Percentiles rank a stretch among this genome's conserved stretches.
These are phyloP conservation scores for Phytophthora uliginosa DNA, from an alignment of 352 stramenopile genomes.

Conservation along the genomic window DNA sequence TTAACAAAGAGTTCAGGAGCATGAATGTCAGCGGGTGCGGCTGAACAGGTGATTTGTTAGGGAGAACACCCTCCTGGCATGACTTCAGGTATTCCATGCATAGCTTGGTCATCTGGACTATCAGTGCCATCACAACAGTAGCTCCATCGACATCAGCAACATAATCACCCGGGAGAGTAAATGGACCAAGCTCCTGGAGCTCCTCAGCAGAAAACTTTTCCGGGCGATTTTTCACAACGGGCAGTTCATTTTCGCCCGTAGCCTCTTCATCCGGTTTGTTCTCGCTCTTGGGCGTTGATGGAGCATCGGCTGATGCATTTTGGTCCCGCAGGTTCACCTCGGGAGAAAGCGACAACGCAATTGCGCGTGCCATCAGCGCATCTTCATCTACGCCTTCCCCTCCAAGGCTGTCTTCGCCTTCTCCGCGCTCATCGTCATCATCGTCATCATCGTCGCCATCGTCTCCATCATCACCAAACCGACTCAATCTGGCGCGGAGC, in stretches of 20 bases:
- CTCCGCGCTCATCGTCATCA: slow-evolving; percentile 55
- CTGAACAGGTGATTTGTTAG: slow-evolving; percentile 71
- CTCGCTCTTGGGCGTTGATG: slow-evolving; percentile 27
- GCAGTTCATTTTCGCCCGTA: slow-evolving; percentile 13
- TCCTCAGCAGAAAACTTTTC: slow-evolving; percentile 76
- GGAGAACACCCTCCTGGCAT: slow-evolving; percentile 71
- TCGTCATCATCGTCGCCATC: slow-evolving; percentile 71
- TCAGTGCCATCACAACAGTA: slow-evolving; percentile 61
- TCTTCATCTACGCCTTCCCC: slow-evolving; percentile 90
- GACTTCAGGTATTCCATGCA: slow-evolving; percentile 84
- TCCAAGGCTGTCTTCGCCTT: slow-evolving; percentile 56
- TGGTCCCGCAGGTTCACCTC: slow-evolving; percentile 83
- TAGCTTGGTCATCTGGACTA: slow-evolving; percentile 72
- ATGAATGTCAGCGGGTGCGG: slow-evolving; percentile 91
- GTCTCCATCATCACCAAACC: slow-evolving; percentile 74
- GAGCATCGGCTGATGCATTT: slow-evolving; percentile 25
- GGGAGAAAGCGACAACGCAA: slow-evolving; percentile 88
- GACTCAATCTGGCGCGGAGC: slow-evolving; percentile 70
- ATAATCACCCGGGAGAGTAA: slow-evolving; percentile 55
- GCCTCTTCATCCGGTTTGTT: slow-evolving; percentile 15
- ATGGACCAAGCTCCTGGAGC: slow-evolving; percentile 72
- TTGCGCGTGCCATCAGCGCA: slow-evolving; percentile 89
- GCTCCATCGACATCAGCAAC: slow-evolving; percentile 55
- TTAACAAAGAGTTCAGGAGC: slow-evolving; percentile 86
- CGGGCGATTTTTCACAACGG: slow-evolving; percentile 54